Base-by-base conservation (phyloP, 108 stramenopile genomes). In the Parietichytrium sp. region DNA sequence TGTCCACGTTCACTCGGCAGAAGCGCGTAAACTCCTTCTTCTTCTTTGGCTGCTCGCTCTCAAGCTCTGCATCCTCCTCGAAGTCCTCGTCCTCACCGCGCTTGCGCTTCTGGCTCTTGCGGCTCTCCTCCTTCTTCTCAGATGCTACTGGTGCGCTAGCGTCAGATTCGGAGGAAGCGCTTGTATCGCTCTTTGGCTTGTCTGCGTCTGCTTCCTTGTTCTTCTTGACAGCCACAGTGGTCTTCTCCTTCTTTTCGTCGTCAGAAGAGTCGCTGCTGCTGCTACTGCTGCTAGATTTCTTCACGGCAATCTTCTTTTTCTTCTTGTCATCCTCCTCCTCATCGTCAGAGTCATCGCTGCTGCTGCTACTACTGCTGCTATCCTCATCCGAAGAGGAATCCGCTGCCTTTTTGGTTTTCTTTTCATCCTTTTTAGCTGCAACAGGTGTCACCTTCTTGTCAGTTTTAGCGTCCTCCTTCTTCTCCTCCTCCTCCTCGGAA, bases 1-100 rank as follows among this genome's bases (percentile, higher is more conserved):
- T 88, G 31, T 89, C 86, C 81, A 93, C 93, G 82, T 99, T 95
- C 18, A 99, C 96, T 20, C 98, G 91, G 83, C 92, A 87, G 84
- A 99, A 99, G 20, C 96, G 96, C 54, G 92, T 95, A 26, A 96
- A 96, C 10, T 84, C 87, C 81, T 86, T 3, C 30, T 23, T 26
- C 55, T 54, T 36, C 79, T 92, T 72, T 2, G 94, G 94, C 81
- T 93, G 93, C n/a, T n/a, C n/a, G n/a, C n/a, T n/a, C n/a, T n/a
- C n/a, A n/a, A n/a, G n/a, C n/a, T n/a, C n/a, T n/a, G n/a, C n/a
- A n/a, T n/a, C n/a, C n/a, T n/a, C n/a, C n/a, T n/a, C n/a, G n/a
- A n/a, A n/a, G n/a, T n/a, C n/a, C n/a, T 3, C 36, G 18, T 47
- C 31, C 52, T 23, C 16, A n/a, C 29, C 26, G 29, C 23, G 52